Conservation (phyloP, 2,329 filamentous ascomycete species). For the Elsinoe batatas region DNA sequence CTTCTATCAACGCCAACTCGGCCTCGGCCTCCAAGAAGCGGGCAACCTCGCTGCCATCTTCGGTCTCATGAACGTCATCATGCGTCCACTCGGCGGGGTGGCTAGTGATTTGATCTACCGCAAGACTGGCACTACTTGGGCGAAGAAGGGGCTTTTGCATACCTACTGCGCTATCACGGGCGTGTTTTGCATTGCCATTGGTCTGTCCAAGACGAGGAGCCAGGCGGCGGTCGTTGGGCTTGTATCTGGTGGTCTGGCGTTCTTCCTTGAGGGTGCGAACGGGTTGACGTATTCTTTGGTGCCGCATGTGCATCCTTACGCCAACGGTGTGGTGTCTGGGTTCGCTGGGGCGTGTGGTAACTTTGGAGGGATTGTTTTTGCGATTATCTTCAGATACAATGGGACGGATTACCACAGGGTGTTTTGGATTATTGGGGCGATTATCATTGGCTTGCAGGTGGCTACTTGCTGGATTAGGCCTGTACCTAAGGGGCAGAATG, state of each 20-base stretch:
- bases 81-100: constrained; percentile 56
- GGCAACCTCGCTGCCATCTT: constrained; percentile 63
- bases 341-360: constrained; percentile 73
- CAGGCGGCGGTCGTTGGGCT: constrained; percentile 64
- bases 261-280: constrained; percentile 79
- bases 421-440: constrained; percentile 74
- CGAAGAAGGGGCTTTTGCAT: constrained; percentile 54
- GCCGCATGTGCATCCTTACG: constrained; percentile 72
- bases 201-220: constrained; percentile 51
- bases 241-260: constrained; percentile 61
- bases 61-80: constrained; percentile 61
- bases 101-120: constrained; percentile 48
- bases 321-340: constrained; percentile 72
- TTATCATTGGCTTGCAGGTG: constrained; percentile 61
- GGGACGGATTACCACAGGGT: constrained; percentile 57
- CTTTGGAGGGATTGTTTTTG: constrained; percentile 74
- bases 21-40: constrained; percentile 44
- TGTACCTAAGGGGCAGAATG: constrained; percentile 44
- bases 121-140: constrained; percentile 44
- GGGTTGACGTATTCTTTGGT: constrained; percentile 80
- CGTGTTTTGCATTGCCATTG: constrained; percentile 52
- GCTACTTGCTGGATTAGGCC: constrained; percentile 54
- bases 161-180: constrained; percentile 48
- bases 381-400: constrained; percentile 70
- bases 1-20: constrained; percentile 50